phyloP scores from a whole-genome alignment of 2,329 filamentous ascomycete genomes.

The Pseudogymnoascus sp. region DNA sequence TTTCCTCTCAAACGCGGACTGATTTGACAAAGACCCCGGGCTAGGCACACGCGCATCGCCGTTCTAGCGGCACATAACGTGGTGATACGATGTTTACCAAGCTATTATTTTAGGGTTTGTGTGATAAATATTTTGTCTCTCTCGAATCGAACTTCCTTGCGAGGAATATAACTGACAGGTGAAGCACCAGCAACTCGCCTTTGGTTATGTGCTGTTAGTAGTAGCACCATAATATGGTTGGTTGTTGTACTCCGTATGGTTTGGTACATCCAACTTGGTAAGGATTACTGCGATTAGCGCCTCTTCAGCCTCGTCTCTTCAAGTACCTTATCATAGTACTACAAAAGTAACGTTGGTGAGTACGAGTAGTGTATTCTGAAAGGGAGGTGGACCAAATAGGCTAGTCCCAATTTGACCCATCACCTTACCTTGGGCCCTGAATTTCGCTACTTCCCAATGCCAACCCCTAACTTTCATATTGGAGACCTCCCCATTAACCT shows the following conservation, averaged over 20 bases:
- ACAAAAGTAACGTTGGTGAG: background rate
- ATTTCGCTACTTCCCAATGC: constrained; percentile 11
- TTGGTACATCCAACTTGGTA: background rate
- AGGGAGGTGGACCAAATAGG: constrained; percentile 8
- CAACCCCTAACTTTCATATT: constrained; percentile 12
- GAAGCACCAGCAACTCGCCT: background rate
- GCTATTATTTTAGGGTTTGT: background rate
- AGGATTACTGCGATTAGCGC: background rate
- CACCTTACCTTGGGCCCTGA: constrained; percentile 10
- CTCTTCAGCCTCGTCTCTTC: constrained; percentile 5
- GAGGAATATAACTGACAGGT: background rate
- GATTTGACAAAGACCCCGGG: background rate
- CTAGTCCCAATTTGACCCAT: constrained; percentile 9
- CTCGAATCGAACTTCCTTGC: background rate
- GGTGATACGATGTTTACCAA: background rate
- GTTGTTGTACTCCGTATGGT: background rate
- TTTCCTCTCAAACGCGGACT: background rate
- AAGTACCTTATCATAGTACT: constrained; percentile 1
- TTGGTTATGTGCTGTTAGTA: no score
- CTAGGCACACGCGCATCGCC: background rate
- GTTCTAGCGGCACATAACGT: constrained; percentile 7
- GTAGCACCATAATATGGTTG: background rate
- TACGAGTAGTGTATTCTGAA: constrained; percentile 6
- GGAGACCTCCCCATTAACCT: constrained; percentile 9
- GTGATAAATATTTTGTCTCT: background rate